phyloP scores from a whole-genome alignment of 2,329 filamentous ascomycete genomes.

The Emmonsia crescens region DNA sequence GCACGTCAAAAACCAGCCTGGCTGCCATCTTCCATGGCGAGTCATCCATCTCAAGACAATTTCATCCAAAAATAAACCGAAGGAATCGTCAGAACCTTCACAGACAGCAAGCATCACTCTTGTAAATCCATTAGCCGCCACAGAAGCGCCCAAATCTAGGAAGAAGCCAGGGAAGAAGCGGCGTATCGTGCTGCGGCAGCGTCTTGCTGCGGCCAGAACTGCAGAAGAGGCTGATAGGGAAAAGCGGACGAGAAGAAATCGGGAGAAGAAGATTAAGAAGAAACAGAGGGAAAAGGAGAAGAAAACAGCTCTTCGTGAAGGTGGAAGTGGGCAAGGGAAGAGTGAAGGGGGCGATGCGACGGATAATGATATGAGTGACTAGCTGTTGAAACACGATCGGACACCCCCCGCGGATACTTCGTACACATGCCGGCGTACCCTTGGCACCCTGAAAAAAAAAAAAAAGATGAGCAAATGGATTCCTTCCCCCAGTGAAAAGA shows the following conservation, averaged over 20 bases:
- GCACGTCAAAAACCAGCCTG: slow-evolving; percentile 20
- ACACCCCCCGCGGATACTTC: no score
- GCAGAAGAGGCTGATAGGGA: slow-evolving; percentile 15
- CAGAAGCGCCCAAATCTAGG: slow-evolving; percentile 19
- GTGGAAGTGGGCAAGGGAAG: background rate
- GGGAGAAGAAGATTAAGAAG: slow-evolving; percentile 15
- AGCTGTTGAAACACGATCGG: background rate
- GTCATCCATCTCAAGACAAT: slow-evolving; percentile 25
- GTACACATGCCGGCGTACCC: background rate
- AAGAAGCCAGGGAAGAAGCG: slow-evolving; percentile 36
- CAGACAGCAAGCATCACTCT: slow-evolving; percentile 16
- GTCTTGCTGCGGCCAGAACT: slow-evolving; percentile 18
- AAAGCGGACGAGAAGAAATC: slow-evolving; percentile 13
- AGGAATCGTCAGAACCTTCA: slow-evolving; percentile 15
- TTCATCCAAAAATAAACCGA: slow-evolving; percentile 21
- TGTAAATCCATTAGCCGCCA: slow-evolving; percentile 2
- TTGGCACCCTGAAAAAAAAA: no score
- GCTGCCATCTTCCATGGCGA: slow-evolving; percentile 33
- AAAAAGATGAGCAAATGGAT: background rate
- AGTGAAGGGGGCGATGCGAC: background rate
- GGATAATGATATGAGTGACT: background rate
- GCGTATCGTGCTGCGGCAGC: slow-evolving; percentile 30
- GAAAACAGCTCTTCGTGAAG: slow-evolving; percentile 10
- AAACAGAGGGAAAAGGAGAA: slow-evolving; percentile 14
- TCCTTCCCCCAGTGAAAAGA: background rate